These are phyloP conservation scores for Leptomonas seymouri DNA, from an alignment of 208 protist genomes.

Conservation along the genomic window DNA sequence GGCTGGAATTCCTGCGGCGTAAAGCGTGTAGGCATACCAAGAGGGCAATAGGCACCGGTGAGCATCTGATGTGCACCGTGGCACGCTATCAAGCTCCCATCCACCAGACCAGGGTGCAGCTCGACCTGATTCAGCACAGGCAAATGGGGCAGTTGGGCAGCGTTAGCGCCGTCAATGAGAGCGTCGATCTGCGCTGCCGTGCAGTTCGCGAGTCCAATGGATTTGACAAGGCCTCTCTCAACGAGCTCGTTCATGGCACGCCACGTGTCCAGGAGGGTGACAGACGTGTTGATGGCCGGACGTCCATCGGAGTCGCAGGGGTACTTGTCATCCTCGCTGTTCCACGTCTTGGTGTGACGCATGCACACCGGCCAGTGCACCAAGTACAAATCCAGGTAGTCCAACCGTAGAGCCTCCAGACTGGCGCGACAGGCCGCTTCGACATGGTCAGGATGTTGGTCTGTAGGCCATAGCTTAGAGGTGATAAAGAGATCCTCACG, in stretches of 20 bases:
- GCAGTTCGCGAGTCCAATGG: slow-evolving; percentile 92
- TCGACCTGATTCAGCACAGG: slow-evolving; percentile 93
- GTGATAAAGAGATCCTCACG: slow-evolving; percentile 94
- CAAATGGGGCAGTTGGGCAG: slow-evolving; percentile 24
- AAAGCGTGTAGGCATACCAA: slow-evolving; percentile 74
- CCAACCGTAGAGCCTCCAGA: slow-evolving; percentile 73
- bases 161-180: slow-evolving; percentile 35
- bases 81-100: slow-evolving; percentile 52
- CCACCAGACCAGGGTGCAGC: slow-evolving; percentile 73
- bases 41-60: slow-evolving; percentile 86
- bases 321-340: slow-evolving; percentile 67
- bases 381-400: slow-evolving; percentile 94
- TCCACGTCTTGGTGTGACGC: slow-evolving; percentile 52
- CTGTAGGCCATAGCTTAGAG: slow-evolving; percentile 95
- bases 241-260: slow-evolving; percentile 86
- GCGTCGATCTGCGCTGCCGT: slow-evolving; percentile 54
- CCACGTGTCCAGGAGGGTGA: slow-evolving; percentile 83
- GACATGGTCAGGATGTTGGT: slow-evolving; percentile 91
- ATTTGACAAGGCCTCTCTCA: slow-evolving; percentile 82
- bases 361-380: slow-evolving; percentile 94
- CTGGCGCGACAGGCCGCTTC: slow-evolving; percentile 81
- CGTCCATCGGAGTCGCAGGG: slow-evolving; percentile 50
- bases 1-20: slow-evolving; percentile 62
- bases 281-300: slow-evolving; percentile 53
- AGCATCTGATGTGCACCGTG: slow-evolving; percentile 67